Evolutionary conservation across 225 moss, liverwort and hornwort species (phyloP), one percentile per base, ranked within the genome.

Genomic region (Asterella californica): DNA sequence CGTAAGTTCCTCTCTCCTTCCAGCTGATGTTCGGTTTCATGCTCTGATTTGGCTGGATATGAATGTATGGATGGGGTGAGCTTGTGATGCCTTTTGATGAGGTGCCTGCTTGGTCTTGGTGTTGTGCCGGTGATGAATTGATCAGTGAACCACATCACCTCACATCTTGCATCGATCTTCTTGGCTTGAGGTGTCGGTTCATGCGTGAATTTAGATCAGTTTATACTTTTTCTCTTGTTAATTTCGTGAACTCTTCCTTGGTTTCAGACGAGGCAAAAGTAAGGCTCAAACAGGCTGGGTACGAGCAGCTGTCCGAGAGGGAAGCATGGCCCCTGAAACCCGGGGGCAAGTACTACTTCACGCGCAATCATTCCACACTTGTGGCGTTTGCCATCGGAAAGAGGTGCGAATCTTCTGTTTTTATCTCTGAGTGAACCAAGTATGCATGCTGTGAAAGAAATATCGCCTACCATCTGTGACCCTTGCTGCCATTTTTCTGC

Each of bases 281-380:
- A 24, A 89, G 93, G 75, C 85, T 99, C 67, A 81, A 81, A 69
- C 83, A 89, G 79, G 95, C 92, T 34, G 92, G 91, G 9, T 95
- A 84, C 85, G 80, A 77, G 71, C 91, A 89, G 15, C 48, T 95
- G 70, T 93, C 90, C 30, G 99, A 95, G 85, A 89, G 88, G 83
- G 91, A 89, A 72, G 80, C 77, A 75, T 93, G 95, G 95, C 24
- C 59, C 24, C 81, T 93, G 83, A 90, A 91, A 81, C 82, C 79
- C 54, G 95, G 92, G 72, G 93, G 95, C 49, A 95, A 92, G 76
- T 99, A 92, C 71, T 95, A 87, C 74, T 95, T 92, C 48, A 95
- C 95, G 67, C 93, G 99, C 61, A 99, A 95, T 82, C 89, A 87
- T 77, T 99, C 99, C 36, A 90, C 93, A 15, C 84, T 99, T 75